phyloP scores from a whole-genome alignment of 148 eudicot species.

The Agrostemma githago region DNA sequence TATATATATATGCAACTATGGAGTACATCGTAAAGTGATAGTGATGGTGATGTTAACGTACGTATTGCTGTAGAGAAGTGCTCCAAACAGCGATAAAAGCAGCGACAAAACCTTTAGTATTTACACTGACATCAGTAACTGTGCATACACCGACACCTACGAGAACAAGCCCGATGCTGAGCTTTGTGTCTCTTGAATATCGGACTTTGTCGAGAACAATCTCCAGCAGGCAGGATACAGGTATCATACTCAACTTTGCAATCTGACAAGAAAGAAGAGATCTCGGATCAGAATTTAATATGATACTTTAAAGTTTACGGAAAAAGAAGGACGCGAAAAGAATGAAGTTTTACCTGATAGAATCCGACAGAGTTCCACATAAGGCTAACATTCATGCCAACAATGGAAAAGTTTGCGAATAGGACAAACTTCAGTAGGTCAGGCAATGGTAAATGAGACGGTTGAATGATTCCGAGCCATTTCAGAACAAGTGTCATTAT shows the following conservation, averaged over 20 bases:
- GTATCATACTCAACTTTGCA: slow-evolving; percentile 91
- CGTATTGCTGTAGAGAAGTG: slow-evolving; percentile 86
- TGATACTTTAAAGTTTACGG: not conserved
- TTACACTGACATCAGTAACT: slow-evolving; percentile 91
- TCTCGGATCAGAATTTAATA: not conserved
- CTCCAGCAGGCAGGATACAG: slow-evolving; percentile 89
- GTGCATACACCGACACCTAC: slow-evolving; percentile 93
- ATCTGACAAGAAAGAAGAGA: slow-evolving; percentile 37
- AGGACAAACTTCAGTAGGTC: slow-evolving; percentile 84
- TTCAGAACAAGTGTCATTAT: slow-evolving; percentile 77
- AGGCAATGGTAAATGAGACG: slow-evolving; percentile 75
- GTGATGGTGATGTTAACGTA: slow-evolving; percentile 35
- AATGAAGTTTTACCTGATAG: slow-evolving; percentile 65
- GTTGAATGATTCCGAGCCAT: slow-evolving; percentile 82
- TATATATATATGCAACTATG: no score
- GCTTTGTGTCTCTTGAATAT: slow-evolving; percentile 87
- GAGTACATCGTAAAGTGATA: not conserved
- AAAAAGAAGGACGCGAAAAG: not conserved
- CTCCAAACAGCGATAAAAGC: slow-evolving; percentile 89
- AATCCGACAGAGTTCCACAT: slow-evolving; percentile 99
- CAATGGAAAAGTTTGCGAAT: slow-evolving; percentile 87
- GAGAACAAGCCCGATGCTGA: slow-evolving; percentile 77
- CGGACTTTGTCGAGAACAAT: slow-evolving; percentile 74
- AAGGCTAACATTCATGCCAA: slow-evolving; percentile 94
- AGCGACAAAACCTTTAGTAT: slow-evolving; percentile 78